Conservation (phyloP, 106 monocot species). For the Gastrodia elata region DNA sequence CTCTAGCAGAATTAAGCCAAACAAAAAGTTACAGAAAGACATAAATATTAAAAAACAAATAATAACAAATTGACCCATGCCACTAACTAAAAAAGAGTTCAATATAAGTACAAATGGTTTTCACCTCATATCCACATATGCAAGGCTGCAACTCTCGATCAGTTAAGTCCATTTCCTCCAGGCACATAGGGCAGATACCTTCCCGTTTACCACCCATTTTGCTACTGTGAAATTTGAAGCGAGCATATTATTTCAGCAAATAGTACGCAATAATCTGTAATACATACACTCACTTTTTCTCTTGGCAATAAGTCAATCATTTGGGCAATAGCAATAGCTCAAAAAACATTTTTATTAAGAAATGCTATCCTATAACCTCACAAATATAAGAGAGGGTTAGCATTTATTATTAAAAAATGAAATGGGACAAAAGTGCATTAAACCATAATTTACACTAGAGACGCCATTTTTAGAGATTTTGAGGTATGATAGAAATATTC, state of each 20-base stretch:
- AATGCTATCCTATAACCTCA: no score
- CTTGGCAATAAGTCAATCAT: neutral
- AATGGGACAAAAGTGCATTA: no score
- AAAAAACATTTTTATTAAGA: no score
- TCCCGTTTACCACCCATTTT: constrained; percentile 18
- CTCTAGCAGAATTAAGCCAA: neutral
- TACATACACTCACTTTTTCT: neutral
- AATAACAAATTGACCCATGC: neutral
- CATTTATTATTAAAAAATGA: no score
- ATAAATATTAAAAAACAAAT: neutral
- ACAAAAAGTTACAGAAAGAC: neutral
- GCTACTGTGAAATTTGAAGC: neutral
- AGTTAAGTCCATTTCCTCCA: constrained; percentile 36
- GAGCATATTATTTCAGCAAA: neutral
- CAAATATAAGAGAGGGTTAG: no score
- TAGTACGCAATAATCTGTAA: neutral
- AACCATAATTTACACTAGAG: no score
- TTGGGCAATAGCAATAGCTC: neutral
- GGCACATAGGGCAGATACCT: constrained; percentile 25
- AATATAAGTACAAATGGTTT: neutral
- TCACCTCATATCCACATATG: constrained; percentile 38
- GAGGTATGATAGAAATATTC: no score
- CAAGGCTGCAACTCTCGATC: constrained; percentile 41
- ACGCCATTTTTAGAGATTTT: no score
- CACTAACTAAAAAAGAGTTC: neutral